Evolutionary conservation across 2,329 filamentous ascomycete species (phyloP), one percentile per base, ranked within the genome.

Genomic region (Cytospora piceae): DNA sequence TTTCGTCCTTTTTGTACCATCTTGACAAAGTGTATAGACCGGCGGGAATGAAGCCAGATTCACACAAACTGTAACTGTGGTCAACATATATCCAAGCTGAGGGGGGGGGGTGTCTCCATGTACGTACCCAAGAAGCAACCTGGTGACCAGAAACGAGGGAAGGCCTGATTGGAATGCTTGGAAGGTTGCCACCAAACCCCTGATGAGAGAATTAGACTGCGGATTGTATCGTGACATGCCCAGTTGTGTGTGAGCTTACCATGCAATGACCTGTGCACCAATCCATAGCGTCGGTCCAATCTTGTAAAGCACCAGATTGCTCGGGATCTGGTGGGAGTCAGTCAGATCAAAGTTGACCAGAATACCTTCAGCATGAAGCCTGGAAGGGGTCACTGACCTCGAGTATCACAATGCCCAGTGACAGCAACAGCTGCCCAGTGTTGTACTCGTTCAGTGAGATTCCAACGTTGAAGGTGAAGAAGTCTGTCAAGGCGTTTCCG

Each of bases 361-460:
- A 27, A 14, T 24, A 2, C 27, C 12, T n/a, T 3, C n/a, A 42
- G 20, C 4, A 52, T 2, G 14, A 17, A 34, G 12, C 2, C 2
- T 3, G 12, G 15, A 31, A 20, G 4, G 24, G 3, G 2, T 5
- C 22, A 14, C 34, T 8, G 20, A 72, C 70, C 46, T 82, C 77
- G 6, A 78, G 77, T 5, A 85, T 69, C 11, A 85, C 78, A 54
- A 85, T 83, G 0, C 82, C 82, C 2, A 80, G 77, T 0, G 80
- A 81, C 14, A 83, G 76, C 22, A 86, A 75, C 61, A 82, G 82
- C n/a, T 82, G 79, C 0, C 83, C 82, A 9, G 83, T 69, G 60
- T 85, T 85, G 69, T 85, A 79, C 57, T 85, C 78, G 59, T 81
- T 77, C 42, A 83, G 83, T 1, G 76, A 78, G 62, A 85, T 78